Percentiles rank a stretch among this genome's conserved stretches.
phyloP scores from a whole-genome alignment of 2,329 filamentous ascomycete species.

The Fusarium abutilonis region DNA sequence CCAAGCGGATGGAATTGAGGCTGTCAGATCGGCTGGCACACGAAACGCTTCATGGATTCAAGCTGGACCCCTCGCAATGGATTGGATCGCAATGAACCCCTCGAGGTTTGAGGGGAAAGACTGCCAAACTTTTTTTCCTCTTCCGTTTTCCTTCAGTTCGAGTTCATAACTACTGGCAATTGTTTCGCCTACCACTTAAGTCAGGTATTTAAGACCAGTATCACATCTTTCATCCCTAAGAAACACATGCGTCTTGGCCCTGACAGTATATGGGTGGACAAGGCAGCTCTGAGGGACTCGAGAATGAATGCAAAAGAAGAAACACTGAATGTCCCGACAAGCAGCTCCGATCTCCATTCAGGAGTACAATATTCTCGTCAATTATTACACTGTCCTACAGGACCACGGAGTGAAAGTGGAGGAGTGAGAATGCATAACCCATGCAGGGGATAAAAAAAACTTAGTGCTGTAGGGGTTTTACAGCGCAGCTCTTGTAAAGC shows the following conservation, averaged over 20 bases:
- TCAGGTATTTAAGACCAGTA: constrained; percentile 27
- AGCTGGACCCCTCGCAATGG: constrained; percentile 27
- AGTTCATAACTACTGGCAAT: neutral
- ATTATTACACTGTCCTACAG: neutral
- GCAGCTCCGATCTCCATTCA: neutral
- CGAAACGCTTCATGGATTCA: constrained; percentile 33
- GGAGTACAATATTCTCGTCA: neutral
- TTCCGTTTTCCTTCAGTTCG: constrained; percentile 2
- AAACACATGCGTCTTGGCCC: constrained; percentile 2
- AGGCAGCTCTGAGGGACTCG: constrained; percentile 9
- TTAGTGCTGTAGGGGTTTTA: neutral
- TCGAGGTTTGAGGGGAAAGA: constrained; percentile 16
- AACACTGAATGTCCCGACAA: constrained; percentile 24
- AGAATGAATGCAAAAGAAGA: constrained; percentile 19
- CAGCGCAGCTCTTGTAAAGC: neutral
- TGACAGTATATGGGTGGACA: constrained; percentile 11
- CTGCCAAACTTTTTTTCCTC: constrained; percentile 1
- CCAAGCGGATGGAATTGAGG: constrained; percentile 37
- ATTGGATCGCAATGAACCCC: constrained; percentile 34
- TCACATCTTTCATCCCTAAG: constrained; percentile 35
- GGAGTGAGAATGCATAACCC: constrained; percentile 3
- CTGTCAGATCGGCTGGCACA: constrained; percentile 35
- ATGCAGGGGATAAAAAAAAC: neutral
- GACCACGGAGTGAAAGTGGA: neutral
- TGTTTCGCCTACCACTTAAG: constrained; percentile 28